Conservation (phyloP, 352 stramenopile genomes). For the Globisporangium polare region DNA sequence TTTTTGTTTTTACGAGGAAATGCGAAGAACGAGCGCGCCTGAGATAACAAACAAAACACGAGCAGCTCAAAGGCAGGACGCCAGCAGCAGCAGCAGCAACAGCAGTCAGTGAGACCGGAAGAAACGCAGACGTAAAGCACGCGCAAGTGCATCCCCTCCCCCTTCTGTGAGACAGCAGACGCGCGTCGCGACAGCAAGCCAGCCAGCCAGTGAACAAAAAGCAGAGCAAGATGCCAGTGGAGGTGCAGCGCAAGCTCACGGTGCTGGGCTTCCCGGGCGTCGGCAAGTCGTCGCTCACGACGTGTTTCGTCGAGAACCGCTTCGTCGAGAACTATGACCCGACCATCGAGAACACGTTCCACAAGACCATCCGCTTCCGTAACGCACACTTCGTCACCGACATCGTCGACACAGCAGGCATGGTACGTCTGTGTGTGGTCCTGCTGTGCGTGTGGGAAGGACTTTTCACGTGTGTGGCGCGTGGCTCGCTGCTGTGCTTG, state of each 20-base stretch:
- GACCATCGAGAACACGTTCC: constrained; percentile 96
- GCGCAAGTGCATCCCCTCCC: not conserved
- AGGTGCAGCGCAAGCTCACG: constrained; percentile 95
- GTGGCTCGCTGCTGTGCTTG: not conserved
- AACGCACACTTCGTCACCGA: constrained; percentile 96
- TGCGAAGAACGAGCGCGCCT: not conserved
- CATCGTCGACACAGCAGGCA: constrained; percentile 96
- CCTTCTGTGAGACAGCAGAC: not conserved
- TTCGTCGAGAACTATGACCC: constrained; percentile 94
- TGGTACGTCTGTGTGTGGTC: constrained; percentile 43
- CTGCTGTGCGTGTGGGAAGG: not conserved
- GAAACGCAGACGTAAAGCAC: not conserved
- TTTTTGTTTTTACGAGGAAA: not conserved
- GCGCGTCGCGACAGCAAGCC: not conserved
- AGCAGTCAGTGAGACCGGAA: too few species aligned
- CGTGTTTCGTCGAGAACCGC: constrained; percentile 92
- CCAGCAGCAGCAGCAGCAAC: too few species aligned
- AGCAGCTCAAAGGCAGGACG: not conserved
- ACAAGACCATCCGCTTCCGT: constrained; percentile 96
- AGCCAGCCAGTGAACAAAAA: not conserved
- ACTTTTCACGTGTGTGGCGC: constrained; percentile 8
- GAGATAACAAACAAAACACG: constrained; percentile 4
- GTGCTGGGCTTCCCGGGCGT: constrained; percentile 94
- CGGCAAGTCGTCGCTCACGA: constrained; percentile 94
- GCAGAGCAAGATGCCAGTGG: constrained; percentile 65